A percentile compares a stretch with the other conserved stretches of the same genome.
These are phyloP conservation scores for Vanderwaltozyma tropicalis DNA, from an alignment of 805 yeast genomes.

Conservation along the genomic window DNA sequence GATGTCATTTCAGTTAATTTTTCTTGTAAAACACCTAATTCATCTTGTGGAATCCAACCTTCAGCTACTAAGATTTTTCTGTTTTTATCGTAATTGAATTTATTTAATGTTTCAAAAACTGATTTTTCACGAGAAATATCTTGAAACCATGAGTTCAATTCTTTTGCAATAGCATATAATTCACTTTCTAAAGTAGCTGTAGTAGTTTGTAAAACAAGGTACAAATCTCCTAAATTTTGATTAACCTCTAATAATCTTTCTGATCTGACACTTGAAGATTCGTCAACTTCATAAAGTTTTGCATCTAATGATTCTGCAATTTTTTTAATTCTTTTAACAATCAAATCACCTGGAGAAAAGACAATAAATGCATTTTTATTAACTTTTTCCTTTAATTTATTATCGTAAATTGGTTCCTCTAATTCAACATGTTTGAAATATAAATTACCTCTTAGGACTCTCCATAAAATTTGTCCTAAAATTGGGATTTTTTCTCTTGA, in stretches of 20 bases:
- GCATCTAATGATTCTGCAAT: constrained; percentile 63
- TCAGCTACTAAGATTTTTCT: constrained; percentile 60
- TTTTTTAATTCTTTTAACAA: constrained; percentile 49
- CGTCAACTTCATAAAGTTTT: constrained; percentile 47
- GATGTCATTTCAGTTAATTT: constrained; percentile 34
- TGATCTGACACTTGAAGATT: constrained; percentile 30
- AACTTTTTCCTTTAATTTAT: constrained; percentile 38
- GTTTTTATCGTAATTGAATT: constrained; percentile 56
- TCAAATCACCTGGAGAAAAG: constrained; percentile 58
- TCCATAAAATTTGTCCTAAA: constrained; percentile 65
- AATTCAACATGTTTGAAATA: constrained; percentile 50
- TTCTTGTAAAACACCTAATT: constrained; percentile 36
- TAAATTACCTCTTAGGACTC: constrained; percentile 64
- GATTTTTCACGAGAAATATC: constrained; percentile 44
- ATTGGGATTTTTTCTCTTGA: constrained; percentile 46
- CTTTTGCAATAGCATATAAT: constrained; percentile 51
- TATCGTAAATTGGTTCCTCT: constrained; percentile 45
- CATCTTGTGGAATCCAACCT: constrained; percentile 63
- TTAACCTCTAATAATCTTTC: constrained; percentile 31
- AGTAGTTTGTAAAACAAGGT: constrained; percentile 38
- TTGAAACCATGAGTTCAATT: constrained; percentile 50
- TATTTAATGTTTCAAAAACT: constrained; percentile 50
- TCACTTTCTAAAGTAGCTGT: constrained; percentile 52
- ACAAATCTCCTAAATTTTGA: constrained; percentile 37
- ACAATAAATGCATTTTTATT: constrained; percentile 55